A percentile compares a stretch with the other conserved stretches of the same genome.
These are phyloP conservation scores for Candida verbasci DNA, from an alignment of 805 yeast genomes.

Conservation along the genomic window DNA sequence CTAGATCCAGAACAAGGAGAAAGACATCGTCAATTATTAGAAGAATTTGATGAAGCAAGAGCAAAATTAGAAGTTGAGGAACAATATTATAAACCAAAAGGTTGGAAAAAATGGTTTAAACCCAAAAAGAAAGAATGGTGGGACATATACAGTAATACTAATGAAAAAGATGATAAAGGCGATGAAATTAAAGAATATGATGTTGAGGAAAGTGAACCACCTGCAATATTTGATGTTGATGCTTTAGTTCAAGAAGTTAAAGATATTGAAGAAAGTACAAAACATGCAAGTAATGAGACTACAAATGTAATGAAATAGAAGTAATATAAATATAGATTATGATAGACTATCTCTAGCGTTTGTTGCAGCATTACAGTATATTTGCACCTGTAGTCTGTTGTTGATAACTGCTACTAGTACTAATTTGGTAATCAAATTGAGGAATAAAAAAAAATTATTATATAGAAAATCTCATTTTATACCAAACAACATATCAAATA, in stretches of 20 bases:
- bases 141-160: constrained; percentile 45
- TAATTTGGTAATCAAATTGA: no score
- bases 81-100: constrained; percentile 24
- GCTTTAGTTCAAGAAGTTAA: constrained; percentile 42
- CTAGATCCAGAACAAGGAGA: constrained; percentile 87
- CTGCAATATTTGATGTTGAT: constrained; percentile 41
- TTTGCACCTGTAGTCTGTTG: no score
- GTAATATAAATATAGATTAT: no score
- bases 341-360: no score
- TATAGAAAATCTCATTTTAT: no score
- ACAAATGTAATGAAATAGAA: background rate
- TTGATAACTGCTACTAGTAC: no score
- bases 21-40: constrained; percentile 74
- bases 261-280: constrained; percentile 29
- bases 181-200: constrained; percentile 12
- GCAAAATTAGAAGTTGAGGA: constrained; percentile 49
- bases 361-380: no score
- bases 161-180: constrained; percentile 12
- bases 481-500: no score
- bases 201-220: constrained; percentile 11
- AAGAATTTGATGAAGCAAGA: constrained; percentile 84
- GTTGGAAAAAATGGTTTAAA: constrained; percentile 48
- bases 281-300: background rate
- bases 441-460: no score
- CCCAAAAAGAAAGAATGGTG: constrained; percentile 55